Base-by-base conservation (phyloP, 352 stramenopile species). In the Pythium aristosporum region DNA sequence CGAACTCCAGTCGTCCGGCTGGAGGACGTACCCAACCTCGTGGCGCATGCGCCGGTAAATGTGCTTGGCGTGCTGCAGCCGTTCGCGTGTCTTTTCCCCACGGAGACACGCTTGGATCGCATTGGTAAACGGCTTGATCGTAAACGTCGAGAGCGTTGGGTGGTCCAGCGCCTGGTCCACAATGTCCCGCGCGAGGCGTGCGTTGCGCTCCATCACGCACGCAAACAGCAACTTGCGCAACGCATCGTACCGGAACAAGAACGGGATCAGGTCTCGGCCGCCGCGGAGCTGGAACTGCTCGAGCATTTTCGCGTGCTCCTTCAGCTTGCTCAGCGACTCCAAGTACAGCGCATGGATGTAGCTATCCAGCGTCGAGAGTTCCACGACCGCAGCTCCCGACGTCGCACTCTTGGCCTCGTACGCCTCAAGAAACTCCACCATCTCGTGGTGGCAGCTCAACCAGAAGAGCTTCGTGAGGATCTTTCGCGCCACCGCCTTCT, bases 1-100 rank as follows among this genome's bases (percentile, higher is more conserved):
- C 47, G 57, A 67, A 52, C 72, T 75, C 77, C 77, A 87, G 36
- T 77, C 69, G 41, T 52, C 43, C 30, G 77, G 73, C 30, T 74
- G 71, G 2, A 84, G 47, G 25, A 75, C 65, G 58, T 81, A 87
- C n/a, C 75, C 77, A 15, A 59, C 72, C 48, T 84, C 61, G 12
- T 71, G 59, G 11, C 58, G 42, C 68, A 84, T 64, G 47, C 47
- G 43, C n/a, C 62, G 66, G 13, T 67, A 71, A 4, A 87, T 51
- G 56, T 75, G 50, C 30, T 82, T 63, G 8, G 77, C 77, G 63
- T 72, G 68, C 0, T 67, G 25, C 1, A 81, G 52, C 8, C 43
- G 13, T 2, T 61, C 52, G n/a, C 42, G 23, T 8, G 51, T 53
- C 52, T 58, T 57, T 12, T 56, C 36, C 2, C 15, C 52, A 15